Conservation (phyloP, 345 rosid genomes). For the Salix suchowensis region DNA sequence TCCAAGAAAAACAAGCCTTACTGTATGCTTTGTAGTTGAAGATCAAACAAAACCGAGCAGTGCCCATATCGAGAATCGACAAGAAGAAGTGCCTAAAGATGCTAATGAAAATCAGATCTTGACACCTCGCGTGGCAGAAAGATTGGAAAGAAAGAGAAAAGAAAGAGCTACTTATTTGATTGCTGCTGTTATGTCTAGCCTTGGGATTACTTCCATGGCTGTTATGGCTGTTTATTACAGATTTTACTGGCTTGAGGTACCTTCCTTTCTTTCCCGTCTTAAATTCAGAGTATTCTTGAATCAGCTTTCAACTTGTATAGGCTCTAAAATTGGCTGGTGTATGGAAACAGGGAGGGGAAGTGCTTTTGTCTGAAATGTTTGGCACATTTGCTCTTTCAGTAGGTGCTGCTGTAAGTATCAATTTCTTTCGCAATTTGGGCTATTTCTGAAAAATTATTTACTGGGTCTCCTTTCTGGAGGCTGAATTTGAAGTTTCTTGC, state of each 20-base stretch:
- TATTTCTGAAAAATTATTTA: background rate
- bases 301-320: background rate
- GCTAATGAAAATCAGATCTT: slow-evolving; percentile 2
- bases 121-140: slow-evolving; percentile 29
- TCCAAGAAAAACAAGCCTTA: slow-evolving; percentile 27
- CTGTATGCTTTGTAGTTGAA: slow-evolving; percentile 63
- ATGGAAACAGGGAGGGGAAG: slow-evolving; percentile 37
- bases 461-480: background rate
- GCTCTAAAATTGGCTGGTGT: background rate
- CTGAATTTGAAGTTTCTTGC: background rate
- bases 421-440: background rate
- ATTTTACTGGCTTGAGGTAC: slow-evolving; percentile 67
- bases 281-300: background rate
- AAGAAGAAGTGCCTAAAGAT: slow-evolving; percentile 2
- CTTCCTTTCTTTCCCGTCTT: background rate
- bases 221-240: slow-evolving; percentile 51
- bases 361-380: slow-evolving; percentile 46
- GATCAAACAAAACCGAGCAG: slow-evolving; percentile 31
- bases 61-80: slow-evolving; percentile 23
- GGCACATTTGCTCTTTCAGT: slow-evolving; percentile 54
- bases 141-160: slow-evolving; percentile 35
- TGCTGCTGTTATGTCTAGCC: slow-evolving; percentile 56
- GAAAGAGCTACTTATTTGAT: slow-evolving; percentile 49
- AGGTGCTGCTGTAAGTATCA: slow-evolving; percentile 53
- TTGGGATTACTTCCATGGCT: slow-evolving; percentile 58